A percentile compares a stretch with the other conserved stretches of the same genome.
phyloP scores from a whole-genome alignment of 2,329 filamentous ascomycete genomes.

The Aspergillus sp. region DNA sequence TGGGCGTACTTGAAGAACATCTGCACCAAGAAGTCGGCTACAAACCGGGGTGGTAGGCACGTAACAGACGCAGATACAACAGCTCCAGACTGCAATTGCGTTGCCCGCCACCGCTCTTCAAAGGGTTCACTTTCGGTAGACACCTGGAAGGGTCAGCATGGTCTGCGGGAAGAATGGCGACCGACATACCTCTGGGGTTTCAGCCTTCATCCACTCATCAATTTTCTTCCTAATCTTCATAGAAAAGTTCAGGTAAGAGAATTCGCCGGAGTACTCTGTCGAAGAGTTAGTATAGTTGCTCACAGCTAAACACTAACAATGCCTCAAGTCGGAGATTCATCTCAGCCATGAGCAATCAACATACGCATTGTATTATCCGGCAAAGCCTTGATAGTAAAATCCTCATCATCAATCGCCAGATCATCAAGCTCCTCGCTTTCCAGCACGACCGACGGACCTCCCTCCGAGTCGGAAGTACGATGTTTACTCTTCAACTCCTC shows the following conservation, averaged over 20 bases:
- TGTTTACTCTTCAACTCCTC: slow-evolving; percentile 45
- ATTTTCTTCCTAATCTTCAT: slow-evolving; percentile 45
- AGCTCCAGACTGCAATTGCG: slow-evolving; percentile 42
- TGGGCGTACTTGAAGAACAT: slow-evolving; percentile 46
- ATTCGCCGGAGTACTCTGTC: slow-evolving; percentile 47
- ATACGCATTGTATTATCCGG: slow-evolving; percentile 41
- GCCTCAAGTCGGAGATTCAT: not conserved
- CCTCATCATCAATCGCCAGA: slow-evolving; percentile 42
- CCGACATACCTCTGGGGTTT: slow-evolving; percentile 34
- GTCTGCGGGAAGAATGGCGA: not conserved
- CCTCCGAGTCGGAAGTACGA: slow-evolving; percentile 32
- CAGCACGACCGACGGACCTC: slow-evolving; percentile 25
- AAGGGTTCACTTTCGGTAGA: slow-evolving; percentile 38
- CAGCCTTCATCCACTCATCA: slow-evolving; percentile 43
- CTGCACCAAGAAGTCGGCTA: slow-evolving; percentile 44
- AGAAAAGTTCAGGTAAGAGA: slow-evolving; percentile 47
- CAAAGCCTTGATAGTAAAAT: slow-evolving; percentile 41
- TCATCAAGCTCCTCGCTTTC: slow-evolving; percentile 41
- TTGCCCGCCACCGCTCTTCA: slow-evolving; percentile 44
- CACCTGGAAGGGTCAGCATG: slow-evolving; percentile 26
- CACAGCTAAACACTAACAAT: not conserved
- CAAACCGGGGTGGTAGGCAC: slow-evolving; percentile 44
- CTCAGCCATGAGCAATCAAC: slow-evolving; percentile 11
- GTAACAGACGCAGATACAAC: slow-evolving; percentile 38
- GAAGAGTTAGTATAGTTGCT: slow-evolving; percentile 8